Percentiles rank a stretch among this genome's conserved stretches.
Evolutionary conservation across 2,329 filamentous ascomycete species (phyloP).

Genomic region (Penicillium sp.): DNA sequence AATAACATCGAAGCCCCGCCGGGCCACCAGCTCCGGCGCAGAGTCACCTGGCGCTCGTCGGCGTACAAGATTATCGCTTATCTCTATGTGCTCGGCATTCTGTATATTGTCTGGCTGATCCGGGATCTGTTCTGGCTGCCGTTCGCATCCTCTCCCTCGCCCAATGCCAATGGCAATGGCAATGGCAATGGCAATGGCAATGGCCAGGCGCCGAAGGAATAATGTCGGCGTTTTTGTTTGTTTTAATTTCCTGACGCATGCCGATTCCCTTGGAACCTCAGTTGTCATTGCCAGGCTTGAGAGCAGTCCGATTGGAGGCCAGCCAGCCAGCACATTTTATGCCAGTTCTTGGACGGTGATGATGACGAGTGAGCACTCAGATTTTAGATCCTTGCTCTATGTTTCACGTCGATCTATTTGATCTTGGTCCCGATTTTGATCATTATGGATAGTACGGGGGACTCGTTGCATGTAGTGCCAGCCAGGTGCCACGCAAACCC

Average conservation of each 20-base stretch:
- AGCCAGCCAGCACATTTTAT: background rate
- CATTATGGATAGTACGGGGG: background rate
- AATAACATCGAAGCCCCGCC: slow-evolving; percentile 39
- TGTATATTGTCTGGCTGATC: slow-evolving; percentile 40
- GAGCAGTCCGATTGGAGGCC: background rate
- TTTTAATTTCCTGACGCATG: background rate
- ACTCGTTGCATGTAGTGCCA: background rate
- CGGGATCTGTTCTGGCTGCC: slow-evolving; percentile 36
- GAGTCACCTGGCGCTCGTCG: slow-evolving; percentile 41
- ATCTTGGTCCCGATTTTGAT: background rate
- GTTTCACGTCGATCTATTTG: background rate
- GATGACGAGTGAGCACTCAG: background rate
- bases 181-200: background rate
- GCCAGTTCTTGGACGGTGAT: background rate
- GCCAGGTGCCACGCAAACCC: background rate
- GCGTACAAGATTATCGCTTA: slow-evolving; percentile 41
- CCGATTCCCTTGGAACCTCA: background rate
- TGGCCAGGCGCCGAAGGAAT: background rate
- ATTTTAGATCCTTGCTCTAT: background rate
- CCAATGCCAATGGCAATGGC: background rate
- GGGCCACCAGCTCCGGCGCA: slow-evolving; percentile 35
- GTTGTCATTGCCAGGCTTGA: background rate
- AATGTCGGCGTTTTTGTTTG: background rate
- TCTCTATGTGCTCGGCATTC: slow-evolving; percentile 36
- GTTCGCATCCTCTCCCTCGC: slow-evolving; percentile 22